These are phyloP conservation scores for Irpex lacteus DNA, from an alignment of 1,284 basidiomycete species.

Conservation along the genomic window DNA sequence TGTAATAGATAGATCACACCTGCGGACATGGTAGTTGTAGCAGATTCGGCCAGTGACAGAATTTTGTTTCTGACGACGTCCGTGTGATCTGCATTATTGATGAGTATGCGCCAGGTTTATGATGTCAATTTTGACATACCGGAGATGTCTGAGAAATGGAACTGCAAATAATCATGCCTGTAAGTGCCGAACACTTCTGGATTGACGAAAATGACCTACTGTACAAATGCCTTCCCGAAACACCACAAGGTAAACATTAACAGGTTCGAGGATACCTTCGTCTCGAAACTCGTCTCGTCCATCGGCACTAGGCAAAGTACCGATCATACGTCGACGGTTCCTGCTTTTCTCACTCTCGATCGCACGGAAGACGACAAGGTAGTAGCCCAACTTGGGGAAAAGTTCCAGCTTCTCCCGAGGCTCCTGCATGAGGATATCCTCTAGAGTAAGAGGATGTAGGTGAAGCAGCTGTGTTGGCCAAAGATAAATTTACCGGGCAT, in stretches of 20 bases:
- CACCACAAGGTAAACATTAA: slow-evolving; percentile 88
- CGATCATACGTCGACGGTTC: slow-evolving; percentile 34
- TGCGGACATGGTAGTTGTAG: slow-evolving; percentile 55
- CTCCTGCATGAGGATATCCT: slow-evolving; percentile 95
- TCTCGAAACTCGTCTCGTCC: slow-evolving; percentile 26
- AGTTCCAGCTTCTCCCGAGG: slow-evolving; percentile 91
- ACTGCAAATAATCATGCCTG: slow-evolving; percentile 44
- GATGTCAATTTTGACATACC: slow-evolving; percentile 32
- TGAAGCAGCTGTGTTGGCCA: slow-evolving; percentile 63
- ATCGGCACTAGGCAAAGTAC: slow-evolving; percentile 4
- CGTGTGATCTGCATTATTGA: slow-evolving; percentile 61
- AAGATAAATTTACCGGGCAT: not conserved
- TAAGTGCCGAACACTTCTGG: not conserved
- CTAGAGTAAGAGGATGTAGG: slow-evolving; percentile 90
- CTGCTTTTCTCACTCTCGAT: slow-evolving; percentile 60
- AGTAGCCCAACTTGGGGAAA: slow-evolving; percentile 89
- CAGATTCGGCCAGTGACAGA: slow-evolving; percentile 52
- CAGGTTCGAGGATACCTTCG: slow-evolving; percentile 63
- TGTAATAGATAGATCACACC: slow-evolving; percentile 39
- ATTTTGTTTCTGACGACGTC: slow-evolving; percentile 77
- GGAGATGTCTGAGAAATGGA: slow-evolving; percentile 90
- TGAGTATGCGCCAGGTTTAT: not conserved
- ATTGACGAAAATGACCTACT: slow-evolving; percentile 44
- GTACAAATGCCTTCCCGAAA: slow-evolving; percentile 90
- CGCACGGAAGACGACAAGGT: slow-evolving; percentile 88